These are phyloP conservation scores for Moricandia arvensis DNA, from an alignment of 345 rosid genomes.

Conservation along the genomic window DNA sequence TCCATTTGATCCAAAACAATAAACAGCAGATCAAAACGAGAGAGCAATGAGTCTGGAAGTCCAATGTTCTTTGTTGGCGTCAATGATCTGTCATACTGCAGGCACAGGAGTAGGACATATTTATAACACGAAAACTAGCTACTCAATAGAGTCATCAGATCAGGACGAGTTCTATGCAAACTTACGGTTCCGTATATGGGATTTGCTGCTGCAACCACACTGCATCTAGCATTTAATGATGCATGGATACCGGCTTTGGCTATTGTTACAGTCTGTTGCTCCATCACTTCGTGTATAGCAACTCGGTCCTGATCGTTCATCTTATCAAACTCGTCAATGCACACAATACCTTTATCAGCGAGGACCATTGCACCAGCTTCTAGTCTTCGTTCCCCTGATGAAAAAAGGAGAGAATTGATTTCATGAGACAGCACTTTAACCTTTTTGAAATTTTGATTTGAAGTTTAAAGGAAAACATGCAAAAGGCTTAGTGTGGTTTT, in stretches of 20 bases:
- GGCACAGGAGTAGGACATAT: not conserved
- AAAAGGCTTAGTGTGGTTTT: not conserved
- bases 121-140: not conserved
- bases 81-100: constrained; percentile 94
- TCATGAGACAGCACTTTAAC: constrained; percentile 2
- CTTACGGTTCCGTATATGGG: constrained; percentile 99
- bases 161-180: not conserved
- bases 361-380: constrained; percentile 99
- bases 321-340: constrained; percentile 98
- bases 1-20: constrained; percentile 99
- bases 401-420: constrained; percentile 1
- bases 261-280: constrained; percentile 98
- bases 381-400: constrained; percentile 90
- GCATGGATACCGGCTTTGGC: constrained; percentile 99
- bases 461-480: not conserved
- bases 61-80: constrained; percentile 99
- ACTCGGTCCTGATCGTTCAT: constrained; percentile 99
- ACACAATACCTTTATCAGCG: constrained; percentile 94
- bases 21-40: constrained; percentile 94
- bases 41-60: constrained; percentile 98
- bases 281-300: constrained; percentile 99
- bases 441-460: not conserved
- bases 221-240: constrained; percentile 94
- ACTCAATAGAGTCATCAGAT: constrained; percentile 3
- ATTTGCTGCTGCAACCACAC: constrained; percentile 99